Conservation (phyloP, 306 rosid species). For the Citrullus mucosospermus region DNA sequence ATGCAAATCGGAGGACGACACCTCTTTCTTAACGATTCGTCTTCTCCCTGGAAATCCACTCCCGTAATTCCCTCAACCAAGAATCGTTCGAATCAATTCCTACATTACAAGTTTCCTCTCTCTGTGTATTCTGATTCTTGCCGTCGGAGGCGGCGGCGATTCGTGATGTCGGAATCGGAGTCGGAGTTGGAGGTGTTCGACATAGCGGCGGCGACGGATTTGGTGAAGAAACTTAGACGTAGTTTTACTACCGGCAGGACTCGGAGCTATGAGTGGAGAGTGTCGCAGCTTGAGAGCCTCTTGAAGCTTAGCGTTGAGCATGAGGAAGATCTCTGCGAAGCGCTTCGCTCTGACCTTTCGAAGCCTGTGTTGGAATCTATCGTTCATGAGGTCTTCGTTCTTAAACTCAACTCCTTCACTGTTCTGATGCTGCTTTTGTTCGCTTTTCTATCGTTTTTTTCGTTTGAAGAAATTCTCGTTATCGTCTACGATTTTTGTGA, state of each 20-base stretch:
- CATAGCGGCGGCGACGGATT: neutral
- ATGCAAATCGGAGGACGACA: neutral
- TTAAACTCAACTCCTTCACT: neutral
- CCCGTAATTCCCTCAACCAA: neutral
- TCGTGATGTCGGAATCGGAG: neutral
- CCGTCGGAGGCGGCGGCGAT: neutral
- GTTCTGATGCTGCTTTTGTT: neutral
- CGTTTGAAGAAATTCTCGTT: neutral
- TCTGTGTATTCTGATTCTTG: neutral
- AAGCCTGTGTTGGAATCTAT: constrained; percentile 60
- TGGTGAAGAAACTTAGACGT: constrained; percentile 10
- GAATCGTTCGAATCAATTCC: neutral
- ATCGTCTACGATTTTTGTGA: neutral
- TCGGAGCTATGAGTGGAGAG: constrained; percentile 31
- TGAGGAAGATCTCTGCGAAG: constrained; percentile 25
- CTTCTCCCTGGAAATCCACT: neutral
- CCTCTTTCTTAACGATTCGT: neutral
- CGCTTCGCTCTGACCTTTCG: constrained; percentile 35
- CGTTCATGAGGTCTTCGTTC: constrained; percentile 39
- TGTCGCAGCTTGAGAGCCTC: constrained; percentile 23
- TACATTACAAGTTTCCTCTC: neutral
- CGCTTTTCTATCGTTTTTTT: neutral
- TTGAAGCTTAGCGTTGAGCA: constrained; percentile 9
- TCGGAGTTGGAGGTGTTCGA: neutral
- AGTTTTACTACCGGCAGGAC: constrained; percentile 17